Conservation (phyloP, 1,284 basidiomycete genomes). For the Stygiomarasmius scandens region DNA sequence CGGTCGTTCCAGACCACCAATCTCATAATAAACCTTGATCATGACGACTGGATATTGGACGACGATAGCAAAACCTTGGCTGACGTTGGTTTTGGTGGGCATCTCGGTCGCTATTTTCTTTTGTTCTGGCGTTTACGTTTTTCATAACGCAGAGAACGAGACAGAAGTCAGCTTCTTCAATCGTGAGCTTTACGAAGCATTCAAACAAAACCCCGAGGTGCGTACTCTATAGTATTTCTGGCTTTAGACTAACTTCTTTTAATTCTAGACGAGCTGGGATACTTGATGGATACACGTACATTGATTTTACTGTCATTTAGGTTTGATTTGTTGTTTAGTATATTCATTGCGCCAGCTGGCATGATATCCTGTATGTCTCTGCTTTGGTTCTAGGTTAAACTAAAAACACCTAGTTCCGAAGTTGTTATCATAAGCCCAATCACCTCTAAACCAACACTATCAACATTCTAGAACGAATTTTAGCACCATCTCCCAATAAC, state of each 20-base stretch:
- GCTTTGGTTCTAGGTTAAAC: too few relatives aligned
- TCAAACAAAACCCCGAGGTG: constrained; percentile 83
- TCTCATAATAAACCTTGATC: constrained; percentile 92
- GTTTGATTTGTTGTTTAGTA: too few relatives aligned
- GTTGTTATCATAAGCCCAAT: too few relatives aligned
- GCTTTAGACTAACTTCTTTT: constrained; percentile 6
- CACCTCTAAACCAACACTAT: too few relatives aligned
- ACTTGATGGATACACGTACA: background rate
- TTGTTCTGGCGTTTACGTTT: background rate
- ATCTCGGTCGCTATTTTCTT: background rate
- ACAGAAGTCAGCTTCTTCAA: constrained; percentile 93
- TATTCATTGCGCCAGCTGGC: too few relatives aligned
- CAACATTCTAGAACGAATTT: too few relatives aligned
- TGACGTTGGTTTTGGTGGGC: constrained; percentile 75
- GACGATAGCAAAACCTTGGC: constrained; percentile 68
- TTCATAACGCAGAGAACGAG: constrained; percentile 76
- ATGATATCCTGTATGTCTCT: too few relatives aligned
- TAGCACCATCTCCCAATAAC: too few relatives aligned
- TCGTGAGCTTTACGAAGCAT: constrained; percentile 72
- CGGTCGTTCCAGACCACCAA: constrained; percentile 74
- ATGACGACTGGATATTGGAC: constrained; percentile 89
- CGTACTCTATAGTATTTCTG: constrained; percentile 12
- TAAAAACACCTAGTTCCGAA: too few relatives aligned
- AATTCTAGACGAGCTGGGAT: constrained; percentile 49
- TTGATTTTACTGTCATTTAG: too few relatives aligned